Evolutionary conservation across 345 rosid species (phyloP).

Genomic region (Eucalyptus albens): DNA sequence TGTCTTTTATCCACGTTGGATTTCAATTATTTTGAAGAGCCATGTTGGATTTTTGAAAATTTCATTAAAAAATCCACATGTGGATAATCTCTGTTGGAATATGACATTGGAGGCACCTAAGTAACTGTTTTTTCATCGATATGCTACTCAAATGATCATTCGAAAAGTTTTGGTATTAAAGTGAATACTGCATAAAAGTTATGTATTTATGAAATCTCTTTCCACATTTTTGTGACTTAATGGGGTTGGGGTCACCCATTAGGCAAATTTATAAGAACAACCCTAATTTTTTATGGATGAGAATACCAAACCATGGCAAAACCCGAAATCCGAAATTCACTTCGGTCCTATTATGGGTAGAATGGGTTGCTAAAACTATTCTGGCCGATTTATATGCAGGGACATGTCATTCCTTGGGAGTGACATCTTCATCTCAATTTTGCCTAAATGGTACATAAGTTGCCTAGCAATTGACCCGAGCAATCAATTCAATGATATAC

Average conservation of each 20-base stretch:
- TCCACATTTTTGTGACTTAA: background rate
- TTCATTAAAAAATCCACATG: background rate
- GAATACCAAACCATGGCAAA: background rate
- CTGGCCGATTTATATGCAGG: background rate
- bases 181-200: too few relatives aligned
- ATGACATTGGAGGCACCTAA: too few relatives aligned
- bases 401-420: background rate
- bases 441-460: background rate
- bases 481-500: background rate
- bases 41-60: background rate
- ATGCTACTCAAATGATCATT: too few relatives aligned
- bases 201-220: background rate
- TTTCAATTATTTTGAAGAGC: too few relatives aligned
- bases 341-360: background rate
- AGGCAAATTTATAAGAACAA: background rate
- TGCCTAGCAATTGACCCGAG: background rate
- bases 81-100: accelerated
- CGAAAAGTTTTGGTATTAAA: too few relatives aligned
- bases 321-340: background rate
- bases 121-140: too few relatives aligned
- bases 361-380: too few relatives aligned
- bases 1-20: background rate
- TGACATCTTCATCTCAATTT: background rate
- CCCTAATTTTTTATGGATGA: background rate
- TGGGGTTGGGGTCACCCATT: background rate